These are phyloP conservation scores for Tolypocladium tropicale DNA, from an alignment of 2,329 filamentous ascomycete species.

Conservation along the genomic window DNA sequence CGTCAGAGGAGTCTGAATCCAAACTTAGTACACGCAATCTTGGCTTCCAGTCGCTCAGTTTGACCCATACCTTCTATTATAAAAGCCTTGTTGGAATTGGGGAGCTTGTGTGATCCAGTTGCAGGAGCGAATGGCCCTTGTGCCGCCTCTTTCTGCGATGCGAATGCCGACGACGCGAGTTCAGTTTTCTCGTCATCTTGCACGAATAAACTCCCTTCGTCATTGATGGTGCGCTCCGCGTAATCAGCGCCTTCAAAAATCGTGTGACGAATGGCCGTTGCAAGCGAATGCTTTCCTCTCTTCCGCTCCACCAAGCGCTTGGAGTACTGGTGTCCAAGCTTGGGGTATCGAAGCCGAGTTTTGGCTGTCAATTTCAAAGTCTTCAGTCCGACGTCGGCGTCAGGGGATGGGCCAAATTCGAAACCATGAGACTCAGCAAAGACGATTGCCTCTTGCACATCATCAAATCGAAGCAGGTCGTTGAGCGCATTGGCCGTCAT, in stretches of 20 bases:
- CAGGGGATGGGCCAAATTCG: conserved; percentile 31
- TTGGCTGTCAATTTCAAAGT: conserved; percentile 35
- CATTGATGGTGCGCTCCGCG: background rate
- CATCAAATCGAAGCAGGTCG: conserved; percentile 54
- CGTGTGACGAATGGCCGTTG: conserved; percentile 45
- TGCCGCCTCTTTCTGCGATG: background rate
- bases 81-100: background rate
- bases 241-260: conserved; percentile 27
- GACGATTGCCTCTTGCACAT: conserved; percentile 52
- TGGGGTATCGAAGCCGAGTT: conserved; percentile 33
- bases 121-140: background rate
- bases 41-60: background rate
- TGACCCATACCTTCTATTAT: background rate
- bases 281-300: conserved; percentile 38
- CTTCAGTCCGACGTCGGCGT: conserved; percentile 22
- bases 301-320: conserved; percentile 48
- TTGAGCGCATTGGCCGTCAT: conserved; percentile 48
- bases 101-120: background rate
- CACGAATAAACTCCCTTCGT: conserved; percentile 14
- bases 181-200: conserved; percentile 4
- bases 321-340: conserved; percentile 46
- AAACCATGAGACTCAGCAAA: conserved; percentile 52
- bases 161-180: background rate
- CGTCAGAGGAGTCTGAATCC: background rate
- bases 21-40: background rate